Conservation (phyloP, 108 stramenopile species). For the Mediolabrus comicus region DNA sequence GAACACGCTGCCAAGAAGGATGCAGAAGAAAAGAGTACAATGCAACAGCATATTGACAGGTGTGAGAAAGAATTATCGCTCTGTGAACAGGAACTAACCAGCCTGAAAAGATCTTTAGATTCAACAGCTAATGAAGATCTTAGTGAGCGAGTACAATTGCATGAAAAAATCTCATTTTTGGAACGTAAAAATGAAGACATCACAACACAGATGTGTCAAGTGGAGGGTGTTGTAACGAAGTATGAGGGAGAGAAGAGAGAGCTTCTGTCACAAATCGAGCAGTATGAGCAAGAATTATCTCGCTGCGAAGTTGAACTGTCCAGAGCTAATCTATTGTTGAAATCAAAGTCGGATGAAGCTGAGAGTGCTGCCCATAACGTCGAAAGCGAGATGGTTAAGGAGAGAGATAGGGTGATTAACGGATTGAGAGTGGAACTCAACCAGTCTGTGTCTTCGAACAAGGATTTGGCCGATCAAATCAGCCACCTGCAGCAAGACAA, state of each 20-base stretch:
- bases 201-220: neutral
- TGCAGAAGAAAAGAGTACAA: neutral
- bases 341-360: constrained; percentile 25
- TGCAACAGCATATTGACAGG: neutral
- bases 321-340: neutral
- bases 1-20: neutral
- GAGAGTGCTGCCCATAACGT: constrained; percentile 10
- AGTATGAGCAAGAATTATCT: neutral
- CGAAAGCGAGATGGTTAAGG: neutral
- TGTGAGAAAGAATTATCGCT: neutral
- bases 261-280: constrained; percentile 9
- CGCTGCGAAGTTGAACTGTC: constrained; percentile 12
- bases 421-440: neutral
- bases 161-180: neutral
- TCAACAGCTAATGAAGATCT: neutral
- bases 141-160: neutral
- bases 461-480: neutral
- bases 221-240: neutral
- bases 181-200: constrained; percentile 7
- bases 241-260: constrained; percentile 20
- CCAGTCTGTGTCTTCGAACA: neutral
- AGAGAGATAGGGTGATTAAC: neutral
- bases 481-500: neutral
- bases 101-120: neutral
- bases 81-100: neutral